Conservation (phyloP, 1,284 basidiomycete genomes). For the Puccinia triticina region DNA sequence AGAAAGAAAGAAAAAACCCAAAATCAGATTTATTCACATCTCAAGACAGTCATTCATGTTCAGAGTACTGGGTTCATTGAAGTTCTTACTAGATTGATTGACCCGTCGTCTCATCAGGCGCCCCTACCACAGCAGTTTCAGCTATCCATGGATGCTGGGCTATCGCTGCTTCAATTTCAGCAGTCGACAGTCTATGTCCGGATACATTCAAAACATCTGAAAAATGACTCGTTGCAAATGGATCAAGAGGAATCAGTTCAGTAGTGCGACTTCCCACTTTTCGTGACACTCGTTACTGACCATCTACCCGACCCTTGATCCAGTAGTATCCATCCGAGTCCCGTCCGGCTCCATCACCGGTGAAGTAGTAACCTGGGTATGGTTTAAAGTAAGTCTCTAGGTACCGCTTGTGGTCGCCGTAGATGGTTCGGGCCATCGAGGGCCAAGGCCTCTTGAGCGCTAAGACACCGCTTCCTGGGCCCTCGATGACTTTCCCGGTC, state of each 20-base stretch:
- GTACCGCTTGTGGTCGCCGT: constrained; percentile 85
- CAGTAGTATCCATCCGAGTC: constrained; percentile 88
- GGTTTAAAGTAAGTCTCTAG: constrained; percentile 90
- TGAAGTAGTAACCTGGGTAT: constrained; percentile 87
- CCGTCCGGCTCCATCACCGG: constrained; percentile 90
- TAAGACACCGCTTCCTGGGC: constrained; percentile 76
- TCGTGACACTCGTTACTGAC: constrained; percentile 61
- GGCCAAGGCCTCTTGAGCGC: constrained; percentile 89
- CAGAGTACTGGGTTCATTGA: constrained; percentile 45
- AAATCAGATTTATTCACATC: constrained; percentile 19
- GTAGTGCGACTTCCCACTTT: not conserved
- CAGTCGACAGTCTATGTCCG: constrained; percentile 93
- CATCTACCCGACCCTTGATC: constrained; percentile 95
- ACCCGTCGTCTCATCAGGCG: constrained; percentile 78
- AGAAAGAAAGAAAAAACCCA: constrained; percentile 53
- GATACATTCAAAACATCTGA: constrained; percentile 80
- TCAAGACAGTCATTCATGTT: constrained; percentile 58
- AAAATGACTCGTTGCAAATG: not conserved
- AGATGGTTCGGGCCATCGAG: constrained; percentile 91
- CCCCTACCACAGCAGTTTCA: constrained; percentile 92
- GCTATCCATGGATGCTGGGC: constrained; percentile 92
- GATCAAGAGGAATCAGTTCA: constrained; percentile 9
- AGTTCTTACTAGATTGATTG: constrained; percentile 48
- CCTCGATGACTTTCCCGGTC: constrained; percentile 63
- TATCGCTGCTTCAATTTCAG: constrained; percentile 94